Evolutionary conservation across 495 filamentous ascomycete species (phyloP), one percentile per base, ranked within the genome.

Genomic region (Penicillium ucsense): DNA sequence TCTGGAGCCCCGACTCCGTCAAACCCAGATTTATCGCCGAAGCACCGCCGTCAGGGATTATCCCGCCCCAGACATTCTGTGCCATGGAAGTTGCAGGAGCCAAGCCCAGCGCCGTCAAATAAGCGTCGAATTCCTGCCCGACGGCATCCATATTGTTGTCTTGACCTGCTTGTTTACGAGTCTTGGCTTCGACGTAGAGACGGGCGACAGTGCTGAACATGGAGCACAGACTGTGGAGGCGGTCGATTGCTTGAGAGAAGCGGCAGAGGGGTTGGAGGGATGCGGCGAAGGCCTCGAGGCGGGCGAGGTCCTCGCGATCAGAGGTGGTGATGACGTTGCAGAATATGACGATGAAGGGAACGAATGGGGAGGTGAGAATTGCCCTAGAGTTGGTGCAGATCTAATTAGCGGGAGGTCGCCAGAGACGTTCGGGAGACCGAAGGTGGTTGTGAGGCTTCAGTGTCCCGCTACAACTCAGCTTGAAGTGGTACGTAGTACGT

Each of bases 271-370:
- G 68, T 42, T 71, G 64, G 4, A 86, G 72, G 28, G 79, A 81
- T 6, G 62, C 57, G 39, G 80, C 72, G 51, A 86, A 86, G 6
- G 72, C 69, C 32, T 71, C 68, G 1, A 86, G 71, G 0, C 67
- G 68, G 20, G 55, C 38, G 4, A 83, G 67, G 47, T 85, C 81
- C 10, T 61, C 56, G 27, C 55, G 39, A 34, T 62, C 56, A 38
- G 61, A 66, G 7, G 58, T 56, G 55, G 78, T 74, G 48, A 86
- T 77, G 4, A 79, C 71, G 49, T 85, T 75, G 67, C 82, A 84
- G 68, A 86, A 85, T 4, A 86, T 67, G 3, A 85, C 78, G 41
- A 84, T 82, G 56, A 84, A 81, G 0, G 82, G 83, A 35, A 80
- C 76, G 55, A 86, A 85, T 3, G 82, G 83, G 8, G 79, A 72